Evolutionary conservation across 495 filamentous ascomycete genomes (phyloP).

Genomic region (Penicillium desertorum): DNA sequence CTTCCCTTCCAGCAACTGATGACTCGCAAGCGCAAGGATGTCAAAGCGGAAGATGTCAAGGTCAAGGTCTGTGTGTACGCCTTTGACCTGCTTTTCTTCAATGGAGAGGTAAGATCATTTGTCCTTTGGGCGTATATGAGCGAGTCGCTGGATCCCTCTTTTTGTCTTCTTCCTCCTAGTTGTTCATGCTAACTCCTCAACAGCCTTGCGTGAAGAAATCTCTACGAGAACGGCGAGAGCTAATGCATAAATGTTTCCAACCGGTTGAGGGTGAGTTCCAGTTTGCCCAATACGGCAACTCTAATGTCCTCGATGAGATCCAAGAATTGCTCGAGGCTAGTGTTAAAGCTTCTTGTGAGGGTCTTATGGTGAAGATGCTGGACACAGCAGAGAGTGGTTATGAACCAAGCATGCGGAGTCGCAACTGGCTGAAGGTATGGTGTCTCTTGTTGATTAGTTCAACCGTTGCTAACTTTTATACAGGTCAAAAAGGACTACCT

Average conservation of each 20-base stretch:
- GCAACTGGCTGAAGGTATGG: slow-evolving; percentile 93
- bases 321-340: slow-evolving; percentile 87
- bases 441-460: neutral
- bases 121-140: neutral
- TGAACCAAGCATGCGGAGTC: slow-evolving; percentile 89
- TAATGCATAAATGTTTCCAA: slow-evolving; percentile 71
- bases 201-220: slow-evolving; percentile 80
- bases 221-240: slow-evolving; percentile 77
- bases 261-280: slow-evolving; percentile 84
- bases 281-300: slow-evolving; percentile 85
- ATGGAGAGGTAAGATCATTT: slow-evolving; percentile 66
- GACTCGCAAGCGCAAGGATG: slow-evolving; percentile 96
- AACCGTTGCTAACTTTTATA: slow-evolving; percentile 4
- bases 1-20: slow-evolving; percentile 96
- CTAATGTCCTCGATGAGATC: slow-evolving; percentile 88
- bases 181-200: slow-evolving; percentile 7
- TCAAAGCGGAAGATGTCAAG: slow-evolving; percentile 94
- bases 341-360: slow-evolving; percentile 93
- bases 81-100: slow-evolving; percentile 91
- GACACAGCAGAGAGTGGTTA: slow-evolving; percentile 89
- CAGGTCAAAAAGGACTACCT: slow-evolving; percentile 98
- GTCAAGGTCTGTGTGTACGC: slow-evolving; percentile 98
- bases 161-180: neutral
- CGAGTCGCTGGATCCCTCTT: neutral
- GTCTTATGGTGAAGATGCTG: slow-evolving; percentile 98